These are phyloP conservation scores for Pleurotus platypus DNA, from an alignment of 768 basidiomycete species.

Conservation along the genomic window DNA sequence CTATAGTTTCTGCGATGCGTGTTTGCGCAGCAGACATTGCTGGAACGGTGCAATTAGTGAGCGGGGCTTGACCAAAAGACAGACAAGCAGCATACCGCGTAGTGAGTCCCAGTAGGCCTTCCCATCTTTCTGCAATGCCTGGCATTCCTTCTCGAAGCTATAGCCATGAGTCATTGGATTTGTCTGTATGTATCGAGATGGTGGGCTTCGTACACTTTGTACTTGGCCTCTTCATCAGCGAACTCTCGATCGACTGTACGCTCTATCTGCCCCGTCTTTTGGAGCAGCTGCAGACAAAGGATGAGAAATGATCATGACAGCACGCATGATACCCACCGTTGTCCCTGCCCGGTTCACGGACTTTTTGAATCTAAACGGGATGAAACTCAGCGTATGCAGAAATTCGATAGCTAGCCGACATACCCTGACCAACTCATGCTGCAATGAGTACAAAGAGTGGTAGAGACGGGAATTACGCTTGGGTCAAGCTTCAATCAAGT, in stretches of 20 bases:
- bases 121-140: constrained; percentile 89
- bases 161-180: constrained; percentile 7
- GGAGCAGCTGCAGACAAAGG: constrained; percentile 61
- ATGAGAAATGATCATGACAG: constrained; percentile 10
- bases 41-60: constrained; percentile 23
- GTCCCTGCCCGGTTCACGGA: constrained; percentile 89
- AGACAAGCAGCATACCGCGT: constrained; percentile 52
- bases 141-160: constrained; percentile 97
- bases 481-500: no score
- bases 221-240: constrained; percentile 87
- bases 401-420: not conserved
- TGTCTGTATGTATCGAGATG: not conserved
- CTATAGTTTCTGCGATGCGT: constrained; percentile 89
- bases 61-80: not conserved
- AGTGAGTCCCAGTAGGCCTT: constrained; percentile 95
- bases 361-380: constrained; percentile 77
- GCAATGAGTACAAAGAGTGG: no score
- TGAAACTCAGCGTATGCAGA: not conserved
- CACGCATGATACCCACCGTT: constrained; percentile 48
- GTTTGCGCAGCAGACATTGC: constrained; percentile 95
- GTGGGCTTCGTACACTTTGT: constrained; percentile 65
- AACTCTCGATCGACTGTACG: constrained; percentile 94
- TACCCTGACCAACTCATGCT: constrained; percentile 16
- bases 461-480: no score
- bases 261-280: constrained; percentile 98